Evolutionary conservation across 805 yeast species (phyloP), one percentile per base, ranked within the genome.

Genomic region (Yamadazyma akitaensis): DNA sequence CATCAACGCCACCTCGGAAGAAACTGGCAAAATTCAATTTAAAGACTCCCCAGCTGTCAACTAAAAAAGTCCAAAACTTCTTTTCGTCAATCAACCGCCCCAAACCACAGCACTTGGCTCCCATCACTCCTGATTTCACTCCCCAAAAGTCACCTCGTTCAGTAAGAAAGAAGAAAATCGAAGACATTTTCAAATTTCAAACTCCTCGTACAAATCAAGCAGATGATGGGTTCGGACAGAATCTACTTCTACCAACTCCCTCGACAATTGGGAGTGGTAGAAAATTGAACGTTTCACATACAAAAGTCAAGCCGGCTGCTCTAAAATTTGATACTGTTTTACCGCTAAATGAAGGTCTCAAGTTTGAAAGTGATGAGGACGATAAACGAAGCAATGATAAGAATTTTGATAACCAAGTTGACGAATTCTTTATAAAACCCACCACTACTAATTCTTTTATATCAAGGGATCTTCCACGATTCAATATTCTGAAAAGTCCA

Each of bases 181-280:
- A 49, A 34, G 40, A 40, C 33, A 44, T 50, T 19, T 50, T 50
- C 38, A 44, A 43, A 21, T 17, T 41, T 2, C 43, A 42, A 13
- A 33, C 46, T 8, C 44, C 49, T 7, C 12, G 34, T 5, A 5
- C 42, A 8, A 21, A 21, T n/a, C 43, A 32, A 31, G 35, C 17
- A 6, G 40, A 44, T 7, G 19, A 40, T 35, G 41, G 33, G n/a
- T 25, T 25, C 9, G 41, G 41, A 18, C 60, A 65, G 45, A 63
- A 66, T 2, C 47, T 61, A 32, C 52, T 70, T 14, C 53, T 68
- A 25, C 75, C 75, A 2, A 61, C 64, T 17, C 74, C 71, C 5
- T 64, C 72, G 1, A 64, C 69, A 1, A 59, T 67, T 9, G 74
- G 75, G 1, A 54, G 68, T 7, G 75, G 74, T 3, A 56, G 73